Evolutionary conservation across 768 basidiomycete species (phyloP).

Genomic region (Panaeolus cyanescens): DNA sequence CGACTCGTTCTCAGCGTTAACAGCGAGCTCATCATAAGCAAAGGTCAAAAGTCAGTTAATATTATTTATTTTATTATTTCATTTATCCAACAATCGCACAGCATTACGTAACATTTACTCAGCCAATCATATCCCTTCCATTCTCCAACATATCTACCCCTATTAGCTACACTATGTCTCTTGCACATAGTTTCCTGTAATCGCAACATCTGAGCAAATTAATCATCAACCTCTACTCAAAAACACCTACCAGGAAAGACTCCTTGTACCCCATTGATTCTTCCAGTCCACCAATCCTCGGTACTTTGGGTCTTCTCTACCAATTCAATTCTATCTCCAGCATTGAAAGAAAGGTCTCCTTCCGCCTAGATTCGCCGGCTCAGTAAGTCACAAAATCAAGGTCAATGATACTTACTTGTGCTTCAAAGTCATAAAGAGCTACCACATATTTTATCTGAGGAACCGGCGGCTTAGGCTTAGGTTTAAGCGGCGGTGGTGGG

Average conservation of each 20-base stretch:
- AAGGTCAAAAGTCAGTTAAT: constrained; percentile 10
- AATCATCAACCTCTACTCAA: background rate
- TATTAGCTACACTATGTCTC: constrained; percentile 35
- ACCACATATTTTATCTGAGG: constrained; percentile 76
- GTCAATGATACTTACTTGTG: constrained; percentile 58
- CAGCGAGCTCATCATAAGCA: background rate
- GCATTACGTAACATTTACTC: background rate
- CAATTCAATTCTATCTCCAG: constrained; percentile 90
- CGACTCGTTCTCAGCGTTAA: background rate
- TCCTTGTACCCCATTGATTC: constrained; percentile 78
- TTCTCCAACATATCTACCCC: background rate
- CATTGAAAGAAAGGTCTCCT: constrained; percentile 88
- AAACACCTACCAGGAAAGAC: constrained; percentile 78
- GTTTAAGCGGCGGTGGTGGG: constrained; percentile 89
- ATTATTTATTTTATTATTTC: constrained; percentile 26
- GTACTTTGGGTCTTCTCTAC: constrained; percentile 77
- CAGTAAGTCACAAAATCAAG: constrained; percentile 1
- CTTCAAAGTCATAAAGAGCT: constrained; percentile 92
- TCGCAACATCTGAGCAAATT: constrained; percentile 5
- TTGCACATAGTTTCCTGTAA: constrained; percentile 68
- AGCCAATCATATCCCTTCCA: constrained; percentile 29
- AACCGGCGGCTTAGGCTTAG: constrained; percentile 71
- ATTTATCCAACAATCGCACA: background rate
- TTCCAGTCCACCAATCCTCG: constrained; percentile 99
- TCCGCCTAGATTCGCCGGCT: constrained; percentile 56